Evolutionary conservation across 2,329 filamentous ascomycete genomes (phyloP).

Genomic region (Fonsecaea multimorphosa): DNA sequence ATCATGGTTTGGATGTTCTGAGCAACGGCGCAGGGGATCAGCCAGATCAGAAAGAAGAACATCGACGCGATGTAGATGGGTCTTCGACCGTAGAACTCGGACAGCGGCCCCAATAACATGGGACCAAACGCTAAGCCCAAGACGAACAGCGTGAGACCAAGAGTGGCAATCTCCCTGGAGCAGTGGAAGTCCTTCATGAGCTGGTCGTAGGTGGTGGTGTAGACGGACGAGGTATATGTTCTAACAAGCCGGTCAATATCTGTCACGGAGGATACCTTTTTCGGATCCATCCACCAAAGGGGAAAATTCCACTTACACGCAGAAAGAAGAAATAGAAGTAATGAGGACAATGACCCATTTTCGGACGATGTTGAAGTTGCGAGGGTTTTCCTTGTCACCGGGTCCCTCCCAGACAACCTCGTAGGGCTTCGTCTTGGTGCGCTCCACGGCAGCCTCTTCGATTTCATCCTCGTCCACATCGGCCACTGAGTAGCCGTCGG

Average conservation of each 20-base stretch:
- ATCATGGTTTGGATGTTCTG: slow-evolving; percentile 80
- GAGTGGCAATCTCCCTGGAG: slow-evolving; percentile 51
- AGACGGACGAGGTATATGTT: slow-evolving; percentile 82
- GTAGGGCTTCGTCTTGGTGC: slow-evolving; percentile 17
- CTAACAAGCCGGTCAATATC: slow-evolving; percentile 3
- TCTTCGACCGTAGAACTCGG: slow-evolving; percentile 77
- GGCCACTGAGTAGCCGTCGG: slow-evolving; percentile 21
- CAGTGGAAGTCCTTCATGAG: slow-evolving; percentile 62
- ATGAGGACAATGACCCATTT: slow-evolving; percentile 83
- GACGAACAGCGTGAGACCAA: slow-evolving; percentile 57
- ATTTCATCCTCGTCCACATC: slow-evolving; percentile 13
- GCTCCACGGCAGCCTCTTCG: slow-evolving; percentile 59
- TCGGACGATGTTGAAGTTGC: slow-evolving; percentile 65
- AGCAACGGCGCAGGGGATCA: slow-evolving; percentile 82
- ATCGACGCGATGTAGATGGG: slow-evolving; percentile 81
- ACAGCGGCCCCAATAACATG: slow-evolving; percentile 53
- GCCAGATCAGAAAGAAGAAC: slow-evolving; percentile 74
- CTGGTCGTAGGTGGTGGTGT: slow-evolving; percentile 79
- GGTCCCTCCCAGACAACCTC: slow-evolving; percentile 78
- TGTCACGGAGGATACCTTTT: background rate
- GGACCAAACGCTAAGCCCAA: slow-evolving; percentile 66
- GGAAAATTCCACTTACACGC: slow-evolving; percentile 62
- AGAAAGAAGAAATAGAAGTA: slow-evolving; percentile 74
- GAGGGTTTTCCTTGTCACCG: slow-evolving; percentile 73
- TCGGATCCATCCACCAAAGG: background rate